Percentiles rank a stretch among this genome's conserved stretches.
These are phyloP conservation scores for Aspergillus saccharolyticus DNA, from an alignment of 495 filamentous ascomycete genomes.

Conservation along the genomic window DNA sequence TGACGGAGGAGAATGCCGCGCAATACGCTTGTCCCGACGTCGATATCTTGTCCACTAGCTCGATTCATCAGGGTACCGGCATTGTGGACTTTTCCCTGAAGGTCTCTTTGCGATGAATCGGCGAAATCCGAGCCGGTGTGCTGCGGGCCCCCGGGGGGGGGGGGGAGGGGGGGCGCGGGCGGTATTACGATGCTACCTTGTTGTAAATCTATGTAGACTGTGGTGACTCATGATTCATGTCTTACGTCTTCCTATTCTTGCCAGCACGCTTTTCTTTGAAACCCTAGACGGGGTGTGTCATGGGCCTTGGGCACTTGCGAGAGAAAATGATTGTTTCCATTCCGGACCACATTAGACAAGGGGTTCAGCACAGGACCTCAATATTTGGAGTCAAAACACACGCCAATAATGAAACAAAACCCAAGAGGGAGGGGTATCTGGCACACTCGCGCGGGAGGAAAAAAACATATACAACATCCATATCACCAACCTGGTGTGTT, in stretches of 20 bases:
- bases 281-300: too few species aligned
- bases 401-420: conserved; percentile 1
- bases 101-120: conserved; percentile 47
- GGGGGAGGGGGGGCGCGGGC: too few species aligned
- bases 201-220: background rate
- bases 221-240: background rate
- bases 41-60: conserved; percentile 91
- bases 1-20: conserved; percentile 79
- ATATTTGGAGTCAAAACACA: background rate
- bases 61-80: conserved; percentile 89
- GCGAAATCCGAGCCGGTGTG: too few species aligned
- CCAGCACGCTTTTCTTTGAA: background rate
- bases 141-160: background rate
- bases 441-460: background rate
- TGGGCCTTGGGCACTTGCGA: too few species aligned
- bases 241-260: background rate
- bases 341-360: too few species aligned
- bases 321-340: too few species aligned
- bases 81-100: conserved; percentile 97
- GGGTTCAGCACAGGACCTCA: too few species aligned
- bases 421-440: conserved; percentile 21
- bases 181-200: background rate
- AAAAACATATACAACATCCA: background rate
- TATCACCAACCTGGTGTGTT: conserved; percentile 2
- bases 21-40: conserved; percentile 80